phyloP scores from a whole-genome alignment of 306 rosid genomes.

The Crotalaria pallida region DNA sequence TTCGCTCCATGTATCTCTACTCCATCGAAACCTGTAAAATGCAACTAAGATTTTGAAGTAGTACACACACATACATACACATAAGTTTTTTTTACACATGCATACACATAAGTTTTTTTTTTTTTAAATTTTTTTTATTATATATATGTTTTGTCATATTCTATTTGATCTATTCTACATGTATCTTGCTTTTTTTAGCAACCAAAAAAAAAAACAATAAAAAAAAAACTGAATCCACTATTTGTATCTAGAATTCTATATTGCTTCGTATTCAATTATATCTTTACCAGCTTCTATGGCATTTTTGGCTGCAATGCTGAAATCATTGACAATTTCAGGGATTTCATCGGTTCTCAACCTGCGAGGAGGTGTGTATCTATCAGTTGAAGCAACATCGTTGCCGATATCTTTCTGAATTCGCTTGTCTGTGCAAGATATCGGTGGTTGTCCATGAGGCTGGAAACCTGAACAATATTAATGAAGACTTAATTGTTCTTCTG shows the following conservation, averaged over 20 bases:
- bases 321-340: slow-evolving; percentile 23
- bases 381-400: neutral
- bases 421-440: slow-evolving; percentile 35
- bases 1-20: slow-evolving; percentile 41
- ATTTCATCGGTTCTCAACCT: slow-evolving; percentile 18
- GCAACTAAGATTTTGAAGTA: neutral
- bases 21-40: slow-evolving; percentile 35
- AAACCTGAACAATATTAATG: neutral
- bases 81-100: too few species aligned
- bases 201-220: too few species aligned
- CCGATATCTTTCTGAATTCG: neutral
- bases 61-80: too few species aligned
- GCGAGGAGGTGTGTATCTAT: slow-evolving; percentile 30
- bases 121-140: too few species aligned
- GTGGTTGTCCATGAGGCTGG: slow-evolving; percentile 27
- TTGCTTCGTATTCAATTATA: neutral
- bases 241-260: neutral
- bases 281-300: slow-evolving; percentile 30
- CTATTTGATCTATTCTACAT: too few species aligned
- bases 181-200: too few species aligned
- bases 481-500: too few species aligned
- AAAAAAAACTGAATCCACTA: neutral
- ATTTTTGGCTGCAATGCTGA: slow-evolving; percentile 29
- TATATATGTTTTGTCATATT: too few species aligned
- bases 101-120: too few species aligned